phyloP scores from a whole-genome alignment of 2,329 filamentous ascomycete genomes.

The Phoma sp. region DNA sequence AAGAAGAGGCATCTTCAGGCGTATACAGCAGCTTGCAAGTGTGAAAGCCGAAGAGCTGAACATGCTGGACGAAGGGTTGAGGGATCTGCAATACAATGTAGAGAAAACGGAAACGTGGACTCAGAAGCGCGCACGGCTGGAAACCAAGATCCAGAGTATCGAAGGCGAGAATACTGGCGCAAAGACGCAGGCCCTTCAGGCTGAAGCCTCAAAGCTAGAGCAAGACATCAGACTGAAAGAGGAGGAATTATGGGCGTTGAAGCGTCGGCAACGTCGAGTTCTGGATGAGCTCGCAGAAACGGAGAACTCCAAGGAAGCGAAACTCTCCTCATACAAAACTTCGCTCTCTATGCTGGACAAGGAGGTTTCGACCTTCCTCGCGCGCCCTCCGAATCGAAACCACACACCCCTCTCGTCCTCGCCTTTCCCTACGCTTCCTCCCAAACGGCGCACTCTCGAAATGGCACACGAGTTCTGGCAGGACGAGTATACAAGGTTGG shows the following conservation, averaged over 20 bases:
- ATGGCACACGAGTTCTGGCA: constrained; percentile 78
- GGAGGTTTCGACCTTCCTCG: constrained; percentile 67
- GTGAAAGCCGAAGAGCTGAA: constrained; percentile 74
- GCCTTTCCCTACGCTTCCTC: constrained; percentile 67
- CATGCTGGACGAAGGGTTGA: constrained; percentile 64
- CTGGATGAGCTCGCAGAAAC: constrained; percentile 67
- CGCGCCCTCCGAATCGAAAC: constrained; percentile 58
- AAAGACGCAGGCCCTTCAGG: constrained; percentile 60
- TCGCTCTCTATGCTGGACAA: constrained; percentile 71
- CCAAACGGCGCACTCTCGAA: constrained; percentile 70
- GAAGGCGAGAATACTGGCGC: constrained; percentile 65
- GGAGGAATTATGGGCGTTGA: constrained; percentile 67
- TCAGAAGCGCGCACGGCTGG: constrained; percentile 62
- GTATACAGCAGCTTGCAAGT: constrained; percentile 69
- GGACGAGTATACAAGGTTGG: constrained; percentile 65
- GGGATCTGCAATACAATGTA: constrained; percentile 65
- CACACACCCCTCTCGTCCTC: constrained; percentile 38
- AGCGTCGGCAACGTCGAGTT: constrained; percentile 66
- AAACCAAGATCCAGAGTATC: constrained; percentile 63
- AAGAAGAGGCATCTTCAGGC: constrained; percentile 68
- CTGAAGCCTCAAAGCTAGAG: constrained; percentile 63
- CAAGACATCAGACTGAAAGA: constrained; percentile 72
- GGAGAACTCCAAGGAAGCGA: constrained; percentile 71
- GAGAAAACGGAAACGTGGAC: constrained; percentile 66
- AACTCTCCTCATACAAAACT: constrained; percentile 74